Conservation (phyloP, 1,139 yeast genomes). For the Blastobotrys proliferans region DNA sequence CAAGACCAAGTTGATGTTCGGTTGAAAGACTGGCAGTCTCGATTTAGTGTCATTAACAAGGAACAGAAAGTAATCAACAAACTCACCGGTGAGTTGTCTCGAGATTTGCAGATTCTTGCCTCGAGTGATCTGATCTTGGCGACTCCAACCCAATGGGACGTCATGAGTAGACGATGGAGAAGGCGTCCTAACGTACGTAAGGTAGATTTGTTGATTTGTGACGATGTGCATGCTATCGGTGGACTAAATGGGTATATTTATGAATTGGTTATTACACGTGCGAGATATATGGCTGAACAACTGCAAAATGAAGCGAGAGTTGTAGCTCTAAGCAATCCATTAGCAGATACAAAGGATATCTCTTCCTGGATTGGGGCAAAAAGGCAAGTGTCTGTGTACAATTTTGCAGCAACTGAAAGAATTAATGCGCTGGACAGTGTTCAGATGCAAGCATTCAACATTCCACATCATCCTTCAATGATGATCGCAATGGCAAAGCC, state of each 20-base stretch:
- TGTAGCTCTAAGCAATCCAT: slow-evolving; percentile 62
- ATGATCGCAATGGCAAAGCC: slow-evolving; percentile 51
- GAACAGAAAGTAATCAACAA: slow-evolving; percentile 40
- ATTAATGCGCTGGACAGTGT: slow-evolving; percentile 50
- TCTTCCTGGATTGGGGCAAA: slow-evolving; percentile 85
- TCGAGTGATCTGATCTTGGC: slow-evolving; percentile 64
- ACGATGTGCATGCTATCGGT: slow-evolving; percentile 72
- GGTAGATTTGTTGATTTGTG: slow-evolving; percentile 66
- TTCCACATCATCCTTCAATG: slow-evolving; percentile 47
- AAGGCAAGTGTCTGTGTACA: slow-evolving; percentile 53
- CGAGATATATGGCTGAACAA: slow-evolving; percentile 66
- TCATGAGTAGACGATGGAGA: slow-evolving; percentile 76
- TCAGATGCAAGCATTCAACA: slow-evolving; percentile 50
- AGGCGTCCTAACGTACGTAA: slow-evolving; percentile 54
- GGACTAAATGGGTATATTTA: slow-evolving; percentile 54
- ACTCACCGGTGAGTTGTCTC: slow-evolving; percentile 57
- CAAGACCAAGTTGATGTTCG: slow-evolving; percentile 51
- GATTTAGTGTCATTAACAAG: slow-evolving; percentile 39
- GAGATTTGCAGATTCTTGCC: slow-evolving; percentile 54
- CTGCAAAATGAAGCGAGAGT: slow-evolving; percentile 40
- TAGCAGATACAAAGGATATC: slow-evolving; percentile 72
- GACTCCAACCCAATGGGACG: slow-evolving; percentile 76
- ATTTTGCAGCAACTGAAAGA: slow-evolving; percentile 64
- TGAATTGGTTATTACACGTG: slow-evolving; percentile 66
- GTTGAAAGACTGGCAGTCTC: slow-evolving; percentile 48